A percentile compares a stretch with the other conserved stretches of the same genome.
Conservation (phyloP, 2,329 filamentous ascomycete genomes). For the Fusarium lyarnte region DNA sequence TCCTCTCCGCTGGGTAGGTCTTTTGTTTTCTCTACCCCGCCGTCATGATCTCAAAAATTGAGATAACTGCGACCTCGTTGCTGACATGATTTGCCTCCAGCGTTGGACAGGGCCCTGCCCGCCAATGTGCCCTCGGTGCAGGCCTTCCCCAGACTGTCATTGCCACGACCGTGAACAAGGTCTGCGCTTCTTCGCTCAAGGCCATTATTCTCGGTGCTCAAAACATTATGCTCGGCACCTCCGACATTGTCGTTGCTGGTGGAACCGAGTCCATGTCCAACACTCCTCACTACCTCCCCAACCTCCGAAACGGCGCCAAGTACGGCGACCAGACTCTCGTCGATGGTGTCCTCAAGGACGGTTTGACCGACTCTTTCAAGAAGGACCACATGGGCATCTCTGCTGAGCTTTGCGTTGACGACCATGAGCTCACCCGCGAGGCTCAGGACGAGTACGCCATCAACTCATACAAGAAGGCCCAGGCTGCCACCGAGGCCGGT, state of each 20-base stretch:
- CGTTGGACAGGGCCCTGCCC: conserved; percentile 93
- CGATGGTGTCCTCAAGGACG: conserved; percentile 93
- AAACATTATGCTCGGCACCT: conserved; percentile 97
- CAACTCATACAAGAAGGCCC: conserved; percentile 91
- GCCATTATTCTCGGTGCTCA: conserved; percentile 93
- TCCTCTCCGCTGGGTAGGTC: conserved; percentile 90
- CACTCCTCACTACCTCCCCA: conserved; percentile 92
- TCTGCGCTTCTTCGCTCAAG: conserved; percentile 95
- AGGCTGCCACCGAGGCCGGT: conserved; percentile 83
- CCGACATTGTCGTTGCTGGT: conserved; percentile 90
- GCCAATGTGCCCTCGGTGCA: conserved; percentile 90
- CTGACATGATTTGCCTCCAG: conserved; percentile 56
- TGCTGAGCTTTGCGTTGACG: conserved; percentile 89
- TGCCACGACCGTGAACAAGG: conserved; percentile 97
- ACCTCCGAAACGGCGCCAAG: conserved; percentile 86
- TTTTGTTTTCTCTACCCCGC: conserved; percentile 1
- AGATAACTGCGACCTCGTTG: not conserved
- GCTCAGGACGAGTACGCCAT: conserved; percentile 97
- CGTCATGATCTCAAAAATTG: conserved; percentile 6
- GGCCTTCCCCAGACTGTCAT: conserved; percentile 83
- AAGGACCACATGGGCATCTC: conserved; percentile 97
- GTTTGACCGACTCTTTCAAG: conserved; percentile 93
- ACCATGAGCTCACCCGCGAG: conserved; percentile 83
- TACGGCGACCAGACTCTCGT: conserved; percentile 91
- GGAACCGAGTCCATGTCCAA: conserved; percentile 99